Conservation (phyloP, 352 stramenopile genomes). For the Pythium aphanidermatum region DNA sequence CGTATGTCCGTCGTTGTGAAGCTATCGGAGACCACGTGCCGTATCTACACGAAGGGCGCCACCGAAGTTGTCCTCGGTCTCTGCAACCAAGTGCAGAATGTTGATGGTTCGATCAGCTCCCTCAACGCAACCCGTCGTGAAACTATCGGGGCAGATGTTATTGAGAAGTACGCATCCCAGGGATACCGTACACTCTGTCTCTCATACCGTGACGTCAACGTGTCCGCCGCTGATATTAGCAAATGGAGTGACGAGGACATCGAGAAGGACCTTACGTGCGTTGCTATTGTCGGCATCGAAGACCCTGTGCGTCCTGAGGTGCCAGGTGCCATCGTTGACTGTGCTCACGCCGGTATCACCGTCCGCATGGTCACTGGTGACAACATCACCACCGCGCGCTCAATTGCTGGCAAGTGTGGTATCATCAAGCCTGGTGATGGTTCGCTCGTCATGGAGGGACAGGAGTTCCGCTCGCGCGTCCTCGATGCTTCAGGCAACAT, state of each 20-base stretch:
- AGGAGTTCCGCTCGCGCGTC: slow-evolving; percentile 61
- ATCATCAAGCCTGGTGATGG: slow-evolving; percentile 51
- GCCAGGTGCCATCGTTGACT: slow-evolving; percentile 88
- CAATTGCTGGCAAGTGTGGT: slow-evolving; percentile 69
- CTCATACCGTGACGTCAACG: slow-evolving; percentile 78
- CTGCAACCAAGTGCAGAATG: slow-evolving; percentile 57
- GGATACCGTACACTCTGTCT: slow-evolving; percentile 81
- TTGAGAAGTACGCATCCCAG: slow-evolving; percentile 77
- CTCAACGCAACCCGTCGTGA: slow-evolving; percentile 50
- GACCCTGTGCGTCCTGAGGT: slow-evolving; percentile 93
- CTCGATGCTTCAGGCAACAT: slow-evolving; percentile 62
- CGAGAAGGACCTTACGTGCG: slow-evolving; percentile 84
- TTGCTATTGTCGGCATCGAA: slow-evolving; percentile 91
- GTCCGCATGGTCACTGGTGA: slow-evolving; percentile 99
- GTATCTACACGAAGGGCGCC: slow-evolving; percentile 73
- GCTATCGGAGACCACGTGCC: slow-evolving; percentile 33
- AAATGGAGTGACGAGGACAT: slow-evolving; percentile 72
- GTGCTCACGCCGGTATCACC: slow-evolving; percentile 93
- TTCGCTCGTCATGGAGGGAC: slow-evolving; percentile 61
- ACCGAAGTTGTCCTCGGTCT: slow-evolving; percentile 70
- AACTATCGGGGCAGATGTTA: slow-evolving; percentile 54
- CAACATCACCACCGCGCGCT: slow-evolving; percentile 92
- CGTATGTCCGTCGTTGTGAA: slow-evolving; percentile 75
- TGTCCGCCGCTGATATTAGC: slow-evolving; percentile 50
- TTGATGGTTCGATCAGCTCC: slow-evolving; percentile 52